phyloP scores from a whole-genome alignment of 352 stramenopile genomes.

The Globisporangium mamillatum region DNA sequence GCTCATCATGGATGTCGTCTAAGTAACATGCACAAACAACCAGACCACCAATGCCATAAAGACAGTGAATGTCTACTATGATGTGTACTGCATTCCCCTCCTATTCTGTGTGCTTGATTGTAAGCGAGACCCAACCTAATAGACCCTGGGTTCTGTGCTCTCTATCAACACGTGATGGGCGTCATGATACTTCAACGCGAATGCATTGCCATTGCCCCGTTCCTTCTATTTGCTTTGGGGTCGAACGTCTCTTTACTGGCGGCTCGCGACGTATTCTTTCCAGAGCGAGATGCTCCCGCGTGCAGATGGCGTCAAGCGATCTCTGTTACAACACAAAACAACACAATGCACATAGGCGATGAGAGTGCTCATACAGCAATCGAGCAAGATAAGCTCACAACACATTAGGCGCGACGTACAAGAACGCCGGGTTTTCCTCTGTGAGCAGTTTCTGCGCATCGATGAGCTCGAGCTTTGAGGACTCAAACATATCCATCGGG shows the following conservation, averaged over 20 bases:
- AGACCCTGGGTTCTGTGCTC: too few species aligned
- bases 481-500: constrained; percentile 58
- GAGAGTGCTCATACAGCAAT: neutral
- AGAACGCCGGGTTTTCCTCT: constrained; percentile 10
- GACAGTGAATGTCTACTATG: too few species aligned
- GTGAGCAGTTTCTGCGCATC: constrained; percentile 31
- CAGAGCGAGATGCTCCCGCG: constrained; percentile 42
- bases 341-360: neutral
- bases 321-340: constrained; percentile 14
- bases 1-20: constrained; percentile 94
- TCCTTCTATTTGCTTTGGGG: neutral
- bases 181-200: too few species aligned
- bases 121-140: too few species aligned
- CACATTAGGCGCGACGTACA: constrained; percentile 26
- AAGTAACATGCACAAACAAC: too few species aligned
- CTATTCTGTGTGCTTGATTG: too few species aligned
- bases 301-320: constrained; percentile 44
- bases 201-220: constrained; percentile 3
- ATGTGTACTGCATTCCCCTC: too few species aligned
- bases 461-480: constrained; percentile 48
- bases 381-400: neutral
- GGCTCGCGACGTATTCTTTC: constrained; percentile 32
- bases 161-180: too few species aligned
- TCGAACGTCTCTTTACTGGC: constrained; percentile 6
- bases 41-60: too few species aligned